Conservation (phyloP, 1,139 yeast species). For the Geotrichum macrosporum region DNA sequence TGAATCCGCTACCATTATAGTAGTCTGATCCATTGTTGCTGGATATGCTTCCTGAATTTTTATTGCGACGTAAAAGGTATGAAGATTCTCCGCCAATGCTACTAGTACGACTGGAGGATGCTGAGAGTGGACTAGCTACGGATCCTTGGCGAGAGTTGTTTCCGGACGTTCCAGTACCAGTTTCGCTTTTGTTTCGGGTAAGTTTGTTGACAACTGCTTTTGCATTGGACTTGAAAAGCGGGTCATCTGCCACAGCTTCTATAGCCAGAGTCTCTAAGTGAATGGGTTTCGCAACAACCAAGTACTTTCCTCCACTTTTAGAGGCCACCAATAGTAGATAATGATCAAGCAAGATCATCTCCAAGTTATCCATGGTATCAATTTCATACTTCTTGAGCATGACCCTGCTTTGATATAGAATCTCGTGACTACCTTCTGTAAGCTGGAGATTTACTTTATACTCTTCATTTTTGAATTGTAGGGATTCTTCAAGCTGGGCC, state of each 20-base stretch:
- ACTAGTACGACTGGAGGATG: neutral
- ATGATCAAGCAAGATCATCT: slow-evolving; percentile 63
- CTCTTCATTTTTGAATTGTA: slow-evolving; percentile 13
- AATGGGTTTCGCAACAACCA: slow-evolving; percentile 40
- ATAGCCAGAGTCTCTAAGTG: slow-evolving; percentile 40
- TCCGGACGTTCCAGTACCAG: neutral
- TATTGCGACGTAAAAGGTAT: too few species aligned
- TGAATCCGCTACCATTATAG: slow-evolving; percentile 2
- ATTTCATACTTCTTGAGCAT: slow-evolving; percentile 10
- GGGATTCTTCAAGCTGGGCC: slow-evolving; percentile 7
- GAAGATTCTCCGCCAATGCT: too few species aligned
- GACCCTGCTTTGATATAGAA: slow-evolving; percentile 14
- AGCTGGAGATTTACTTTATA: slow-evolving; percentile 13
- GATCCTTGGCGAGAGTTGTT: slow-evolving; percentile 5
- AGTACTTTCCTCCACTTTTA: slow-evolving; percentile 33
- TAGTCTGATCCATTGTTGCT: neutral
- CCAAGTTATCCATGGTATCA: slow-evolving; percentile 3
- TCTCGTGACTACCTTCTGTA: slow-evolving; percentile 12
- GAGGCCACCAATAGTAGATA: slow-evolving; percentile 50
- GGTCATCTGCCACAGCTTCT: slow-evolving; percentile 36
- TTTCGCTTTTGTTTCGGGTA: slow-evolving; percentile 17
- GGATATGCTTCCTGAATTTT: slow-evolving; percentile 3
- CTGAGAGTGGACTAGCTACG: slow-evolving; percentile 2
- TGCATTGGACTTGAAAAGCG: slow-evolving; percentile 31
- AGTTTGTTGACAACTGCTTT: slow-evolving; percentile 14